These are phyloP conservation scores for Porcisia deanei DNA, from an alignment of 208 protist genomes.

Conservation along the genomic window DNA sequence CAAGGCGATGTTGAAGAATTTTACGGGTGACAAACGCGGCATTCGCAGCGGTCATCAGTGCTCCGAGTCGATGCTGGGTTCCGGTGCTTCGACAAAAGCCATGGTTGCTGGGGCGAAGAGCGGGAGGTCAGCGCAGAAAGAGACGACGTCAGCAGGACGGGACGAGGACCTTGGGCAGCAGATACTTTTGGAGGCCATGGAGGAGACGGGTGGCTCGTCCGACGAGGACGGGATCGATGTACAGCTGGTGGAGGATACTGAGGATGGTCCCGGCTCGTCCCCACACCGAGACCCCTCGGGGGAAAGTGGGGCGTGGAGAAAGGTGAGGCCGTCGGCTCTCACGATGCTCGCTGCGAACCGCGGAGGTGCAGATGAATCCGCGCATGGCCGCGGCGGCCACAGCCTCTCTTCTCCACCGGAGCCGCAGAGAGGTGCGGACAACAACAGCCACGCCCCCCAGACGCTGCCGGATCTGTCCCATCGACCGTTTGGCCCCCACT, in stretches of 20 bases:
- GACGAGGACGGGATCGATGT: constrained; percentile 24
- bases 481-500: constrained; percentile 1
- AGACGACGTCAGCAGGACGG: background rate
- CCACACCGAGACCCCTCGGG: background rate
- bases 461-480: background rate
- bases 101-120: background rate
- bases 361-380: background rate
- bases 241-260: constrained; percentile 21
- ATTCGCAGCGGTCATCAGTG: constrained; percentile 6
- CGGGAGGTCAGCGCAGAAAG: background rate
- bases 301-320: too few species aligned
- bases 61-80: background rate
- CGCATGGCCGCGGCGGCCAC: background rate
- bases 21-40: constrained; percentile 38
- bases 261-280: background rate
- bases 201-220: constrained; percentile 25
- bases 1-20: constrained; percentile 45
- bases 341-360: background rate
- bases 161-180: constrained; percentile 7
- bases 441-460: background rate
- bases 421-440: background rate
- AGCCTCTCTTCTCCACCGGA: background rate
- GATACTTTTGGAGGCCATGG: constrained; percentile 16
- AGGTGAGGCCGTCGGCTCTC: background rate
- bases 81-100: background rate